Conservation (phyloP, 163 green algal species). For the Chlamydomonas reinhardtii region DNA sequence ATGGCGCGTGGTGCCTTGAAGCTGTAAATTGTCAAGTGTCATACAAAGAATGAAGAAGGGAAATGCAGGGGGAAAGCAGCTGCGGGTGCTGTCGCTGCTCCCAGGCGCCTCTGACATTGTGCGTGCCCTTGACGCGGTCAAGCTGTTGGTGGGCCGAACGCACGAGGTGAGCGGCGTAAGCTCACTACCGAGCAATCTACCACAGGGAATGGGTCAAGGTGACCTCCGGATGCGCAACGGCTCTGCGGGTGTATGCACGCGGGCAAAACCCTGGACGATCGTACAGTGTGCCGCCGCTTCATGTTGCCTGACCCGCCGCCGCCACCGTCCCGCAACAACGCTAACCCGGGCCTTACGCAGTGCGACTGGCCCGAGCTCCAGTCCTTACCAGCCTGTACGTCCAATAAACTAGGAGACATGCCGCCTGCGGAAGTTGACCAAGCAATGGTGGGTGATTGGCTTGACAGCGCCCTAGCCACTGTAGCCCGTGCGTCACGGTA, state of each 20-base stretch:
- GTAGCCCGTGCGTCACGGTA: no score
- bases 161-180: constrained; percentile 42
- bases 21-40: no score
- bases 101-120: constrained; percentile 69
- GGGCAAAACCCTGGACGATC: background rate
- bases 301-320: no score
- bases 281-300: no score
- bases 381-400: constrained; percentile 51
- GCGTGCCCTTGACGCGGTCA: constrained; percentile 29
- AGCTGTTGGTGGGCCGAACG: constrained; percentile 55
- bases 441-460: constrained; percentile 46
- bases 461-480: no score
- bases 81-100: constrained; percentile 72
- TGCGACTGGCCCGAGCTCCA: constrained; percentile 59
- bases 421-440: constrained; percentile 61
- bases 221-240: no score
- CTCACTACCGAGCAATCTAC: background rate
- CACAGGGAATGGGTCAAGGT: no score
- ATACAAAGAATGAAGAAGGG: no score
- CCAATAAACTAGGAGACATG: constrained; percentile 59
- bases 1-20: no score
- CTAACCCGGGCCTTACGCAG: constrained; percentile 25
- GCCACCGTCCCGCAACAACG: background rate
- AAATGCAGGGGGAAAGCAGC: background rate
- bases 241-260: no score